Evolutionary conservation across 257 asterid species (phyloP), one percentile per base, ranked within the genome.

Genomic region (Rhazya stricta): DNA sequence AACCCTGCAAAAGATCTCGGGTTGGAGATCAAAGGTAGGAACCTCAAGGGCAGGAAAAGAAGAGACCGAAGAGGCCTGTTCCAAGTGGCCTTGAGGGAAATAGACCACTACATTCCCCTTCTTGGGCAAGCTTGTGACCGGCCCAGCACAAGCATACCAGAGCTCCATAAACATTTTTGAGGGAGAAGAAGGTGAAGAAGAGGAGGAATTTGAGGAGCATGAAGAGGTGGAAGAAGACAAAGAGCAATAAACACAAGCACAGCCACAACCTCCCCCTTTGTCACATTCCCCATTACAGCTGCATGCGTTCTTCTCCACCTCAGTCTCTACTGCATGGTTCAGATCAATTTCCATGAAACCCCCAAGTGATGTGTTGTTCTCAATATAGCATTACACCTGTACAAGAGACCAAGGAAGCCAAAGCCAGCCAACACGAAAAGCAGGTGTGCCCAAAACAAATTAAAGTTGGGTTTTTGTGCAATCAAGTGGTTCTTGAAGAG

Each of bases 91-190:
- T 81, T 95, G 98, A 63, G 99, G 98, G 79, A 95, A 95, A 84
- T 95, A 95, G 50, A 92, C 94, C 74, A 92, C 98, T 54, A 85
- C 88, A 86, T 89, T 88, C 41, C 96, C 97, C 78, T 92, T 92
- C 83, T 82, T 88, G 60, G 98, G 99, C 85, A 95, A 80, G 77
- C 83, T 83, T n/a, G 92, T 90, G 27, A 95, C 84, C 25, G 99
- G 99, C 0, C 99, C 98, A 81, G 98, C 97, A 84, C 98, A 91
- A 53, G 98, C 98, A 84, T 92, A 86, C 99, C 99, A 95, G 7
- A 95, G 94, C 91, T 95, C 99, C 78, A 82, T 77, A 70, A 82
- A 91, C 39, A 95, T 83, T 76, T 92, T 88, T 19, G 96, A 84
- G 4, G 84, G 71, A 13, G 84, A 79, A 63, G 85, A 51, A 69